phyloP scores from a whole-genome alignment of 768 basidiomycete species.

The Hortiboletus campestris region DNA sequence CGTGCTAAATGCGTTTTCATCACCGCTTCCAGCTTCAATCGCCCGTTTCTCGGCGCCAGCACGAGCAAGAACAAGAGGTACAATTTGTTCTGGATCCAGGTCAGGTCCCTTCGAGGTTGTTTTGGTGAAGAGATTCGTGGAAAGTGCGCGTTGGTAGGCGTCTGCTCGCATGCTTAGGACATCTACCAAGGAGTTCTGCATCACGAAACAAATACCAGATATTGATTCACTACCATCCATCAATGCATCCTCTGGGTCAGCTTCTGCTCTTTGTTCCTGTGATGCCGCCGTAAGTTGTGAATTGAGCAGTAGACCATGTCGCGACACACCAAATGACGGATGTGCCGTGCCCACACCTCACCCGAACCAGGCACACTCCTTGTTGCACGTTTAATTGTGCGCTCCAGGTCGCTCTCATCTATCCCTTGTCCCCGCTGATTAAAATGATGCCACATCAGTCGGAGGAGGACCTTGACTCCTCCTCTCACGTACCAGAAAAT shows the following conservation, averaged over 20 bases:
- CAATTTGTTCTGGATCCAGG: constrained; percentile 60
- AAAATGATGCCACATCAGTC: not conserved
- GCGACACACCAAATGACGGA: constrained; percentile 62
- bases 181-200: not conserved
- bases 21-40: constrained; percentile 45
- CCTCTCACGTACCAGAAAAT: constrained; percentile 55
- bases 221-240: constrained; percentile 25
- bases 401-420: constrained; percentile 41
- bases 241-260: constrained; percentile 13
- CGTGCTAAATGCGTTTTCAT: constrained; percentile 51
- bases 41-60: constrained; percentile 61
- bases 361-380: constrained; percentile 76
- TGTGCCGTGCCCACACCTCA: constrained; percentile 75
- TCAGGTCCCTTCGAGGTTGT: constrained; percentile 16
- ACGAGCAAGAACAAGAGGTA: constrained; percentile 61
- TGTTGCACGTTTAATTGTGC: constrained; percentile 53
- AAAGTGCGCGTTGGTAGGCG: constrained; percentile 56
- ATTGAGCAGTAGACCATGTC: not conserved
- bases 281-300: not conserved
- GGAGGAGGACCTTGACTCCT: not conserved
- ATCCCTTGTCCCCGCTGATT: constrained; percentile 36
- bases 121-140: constrained; percentile 50
- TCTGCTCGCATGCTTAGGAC: constrained; percentile 37
- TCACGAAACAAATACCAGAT: constrained; percentile 18
- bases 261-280: constrained; percentile 22